Evolutionary conservation across 805 yeast species (phyloP), one percentile per base, ranked within the genome.

Genomic region (Ascoidea rubescens): DNA sequence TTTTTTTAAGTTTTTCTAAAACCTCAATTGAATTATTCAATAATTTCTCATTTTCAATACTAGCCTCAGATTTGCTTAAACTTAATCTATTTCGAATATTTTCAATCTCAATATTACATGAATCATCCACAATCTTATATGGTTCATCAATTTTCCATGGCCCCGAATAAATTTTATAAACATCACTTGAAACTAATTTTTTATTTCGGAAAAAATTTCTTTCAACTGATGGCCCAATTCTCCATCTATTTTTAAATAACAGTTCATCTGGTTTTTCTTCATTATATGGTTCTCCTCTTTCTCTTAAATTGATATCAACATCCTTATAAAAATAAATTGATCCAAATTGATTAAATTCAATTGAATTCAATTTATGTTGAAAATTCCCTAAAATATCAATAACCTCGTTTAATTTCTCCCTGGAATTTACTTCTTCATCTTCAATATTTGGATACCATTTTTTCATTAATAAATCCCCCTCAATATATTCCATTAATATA

Each of bases 221-320:
- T 66, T 91, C 97, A 33, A 79, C 80, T 30, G 87, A 77, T n/a
- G 96, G 93, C 5, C 99, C 98, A 58, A 91, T 80, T 63, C 83
- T 75, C 95, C 95, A 90, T 69, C 96, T 78, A 56, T 77, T 74
- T 51, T 71, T 69, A 48, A 86, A 67, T 31, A 57, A 56, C 28
- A 21, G 28, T 43, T 66, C 68, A 6, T 72, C 67, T 50, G 78
- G 69, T 16, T 73, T 67, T 65, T 87, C 96, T 12, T 80, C 86
- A 4, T 76, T 80, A 59, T 84, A 87, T 64, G 59, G 62, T 48
- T 62, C 64, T 7, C 60, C 62, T 30, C 58, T 52, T 14, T 58
- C 53, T 54, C 75, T 79, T 45, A 70, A 65, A 32, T 59, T 59
- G 3, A 73, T 70, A 45, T 67, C 66, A 21, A 81, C 82, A 62